Evolutionary conservation across 2,329 filamentous ascomycete genomes (phyloP).

Genomic region (Alternaria hordeiaustralica): DNA sequence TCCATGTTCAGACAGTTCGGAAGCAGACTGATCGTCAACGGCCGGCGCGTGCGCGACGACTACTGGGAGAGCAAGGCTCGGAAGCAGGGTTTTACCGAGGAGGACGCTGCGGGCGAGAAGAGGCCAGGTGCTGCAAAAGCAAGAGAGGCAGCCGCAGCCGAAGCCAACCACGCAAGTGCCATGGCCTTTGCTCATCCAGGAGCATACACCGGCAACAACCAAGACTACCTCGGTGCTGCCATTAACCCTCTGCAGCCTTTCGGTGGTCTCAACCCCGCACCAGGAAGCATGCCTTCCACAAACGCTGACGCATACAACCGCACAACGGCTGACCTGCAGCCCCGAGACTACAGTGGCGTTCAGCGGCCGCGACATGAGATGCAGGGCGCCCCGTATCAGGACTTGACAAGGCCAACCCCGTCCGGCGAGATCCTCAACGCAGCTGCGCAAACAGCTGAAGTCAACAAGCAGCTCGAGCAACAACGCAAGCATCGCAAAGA

Average conservation of each 20-base stretch:
- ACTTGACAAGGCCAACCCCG: slow-evolving; percentile 78
- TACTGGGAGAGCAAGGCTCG: slow-evolving; percentile 98
- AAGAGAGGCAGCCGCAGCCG: slow-evolving; percentile 77
- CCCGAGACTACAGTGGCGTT: slow-evolving; percentile 82
- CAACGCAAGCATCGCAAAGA: slow-evolving; percentile 80
- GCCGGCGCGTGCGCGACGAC: slow-evolving; percentile 90
- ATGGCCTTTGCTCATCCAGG: slow-evolving; percentile 41
- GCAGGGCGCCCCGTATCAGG: slow-evolving; percentile 81
- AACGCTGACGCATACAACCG: slow-evolving; percentile 68
- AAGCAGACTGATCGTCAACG: slow-evolving; percentile 88
- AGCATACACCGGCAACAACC: slow-evolving; percentile 41
- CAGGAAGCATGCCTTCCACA: slow-evolving; percentile 77
- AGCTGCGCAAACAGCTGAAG: slow-evolving; percentile 87
- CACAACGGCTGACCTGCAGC: slow-evolving; percentile 75
- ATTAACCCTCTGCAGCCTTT: slow-evolving; percentile 52
- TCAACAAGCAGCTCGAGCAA: slow-evolving; percentile 82
- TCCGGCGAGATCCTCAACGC: slow-evolving; percentile 83
- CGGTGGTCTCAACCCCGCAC: slow-evolving; percentile 68
- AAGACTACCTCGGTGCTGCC: slow-evolving; percentile 40
- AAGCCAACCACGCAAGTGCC: slow-evolving; percentile 63
- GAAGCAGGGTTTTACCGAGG: slow-evolving; percentile 98
- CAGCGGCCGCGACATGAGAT: slow-evolving; percentile 89
- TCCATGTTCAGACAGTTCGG: slow-evolving; percentile 99
- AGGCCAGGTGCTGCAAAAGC: slow-evolving; percentile 89
- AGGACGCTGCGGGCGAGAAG: slow-evolving; percentile 95